A percentile compares a stretch with the other conserved stretches of the same genome.
Evolutionary conservation across 768 basidiomycete species (phyloP).

Genomic region (Termitomyces sp.): DNA sequence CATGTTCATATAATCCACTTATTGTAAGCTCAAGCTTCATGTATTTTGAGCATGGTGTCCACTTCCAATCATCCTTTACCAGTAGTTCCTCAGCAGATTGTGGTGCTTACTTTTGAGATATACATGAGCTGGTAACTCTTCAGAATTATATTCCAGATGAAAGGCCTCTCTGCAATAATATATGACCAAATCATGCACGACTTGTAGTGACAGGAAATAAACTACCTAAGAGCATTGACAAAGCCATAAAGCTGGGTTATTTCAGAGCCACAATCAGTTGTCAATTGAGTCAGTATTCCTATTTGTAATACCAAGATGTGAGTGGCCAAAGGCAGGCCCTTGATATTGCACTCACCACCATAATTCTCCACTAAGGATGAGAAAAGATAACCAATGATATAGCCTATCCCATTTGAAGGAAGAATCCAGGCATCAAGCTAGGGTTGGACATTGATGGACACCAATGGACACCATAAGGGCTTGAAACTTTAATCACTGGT

Average conservation of each 20-base stretch:
- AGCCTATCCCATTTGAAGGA: constrained; percentile 22
- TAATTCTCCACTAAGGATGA: constrained; percentile 16
- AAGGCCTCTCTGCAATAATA: background rate
- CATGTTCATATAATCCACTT: too few relatives aligned
- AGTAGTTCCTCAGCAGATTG: constrained; percentile 14
- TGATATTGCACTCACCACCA: background rate
- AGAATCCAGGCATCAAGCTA: constrained; percentile 24
- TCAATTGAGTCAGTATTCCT: constrained; percentile 13
- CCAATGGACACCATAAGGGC: too few relatives aligned
- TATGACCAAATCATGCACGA: too few relatives aligned
- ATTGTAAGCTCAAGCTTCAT: too few relatives aligned
- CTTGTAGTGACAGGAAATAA: too few relatives aligned
- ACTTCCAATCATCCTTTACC: too few relatives aligned
- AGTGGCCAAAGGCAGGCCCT: background rate
- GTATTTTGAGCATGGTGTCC: too few relatives aligned
- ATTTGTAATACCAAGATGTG: background rate
- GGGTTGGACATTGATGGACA: too few relatives aligned
- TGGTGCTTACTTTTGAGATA: constrained; percentile 17
- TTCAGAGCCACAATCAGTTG: constrained; percentile 13
- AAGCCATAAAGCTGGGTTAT: constrained; percentile 11
- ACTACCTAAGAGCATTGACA: constrained; percentile 8
- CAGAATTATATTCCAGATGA: background rate
- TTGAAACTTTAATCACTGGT: too few relatives aligned
- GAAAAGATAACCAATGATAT: constrained; percentile 23
- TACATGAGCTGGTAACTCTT: constrained; percentile 13